Percentiles rank a stretch among this genome's conserved stretches.
These are phyloP conservation scores for Trichosphaerium sp. DNA, from an alignment of 78 protist genomes.

Conservation along the genomic window DNA sequence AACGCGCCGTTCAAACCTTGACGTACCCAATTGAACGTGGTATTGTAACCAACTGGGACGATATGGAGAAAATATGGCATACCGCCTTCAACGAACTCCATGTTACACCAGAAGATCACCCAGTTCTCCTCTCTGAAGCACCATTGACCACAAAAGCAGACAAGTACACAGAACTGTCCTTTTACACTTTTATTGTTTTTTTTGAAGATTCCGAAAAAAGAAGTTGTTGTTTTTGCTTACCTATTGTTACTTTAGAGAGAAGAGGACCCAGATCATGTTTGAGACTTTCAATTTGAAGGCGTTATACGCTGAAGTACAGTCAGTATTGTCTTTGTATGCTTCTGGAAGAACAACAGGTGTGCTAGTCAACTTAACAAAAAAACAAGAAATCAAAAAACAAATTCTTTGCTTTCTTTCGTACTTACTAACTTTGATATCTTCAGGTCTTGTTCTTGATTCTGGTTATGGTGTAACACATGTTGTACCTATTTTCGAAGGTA, in stretches of 20 bases:
- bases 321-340: conserved; percentile 73
- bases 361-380: too few species aligned
- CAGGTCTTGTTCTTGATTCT: too few species aligned
- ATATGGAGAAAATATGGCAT: conserved; percentile 29
- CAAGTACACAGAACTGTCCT: too few species aligned
- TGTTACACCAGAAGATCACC: conserved; percentile 64
- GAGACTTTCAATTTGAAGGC: conserved; percentile 83
- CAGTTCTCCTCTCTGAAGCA: conserved; percentile 81
- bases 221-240: too few species aligned
- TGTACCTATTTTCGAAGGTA: conserved; percentile 79
- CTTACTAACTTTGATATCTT: too few species aligned
- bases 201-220: too few species aligned
- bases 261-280: conserved; percentile 83
- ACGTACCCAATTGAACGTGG: conserved; percentile 42
- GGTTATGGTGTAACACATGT: conserved; percentile 70
- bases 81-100: conserved; percentile 16
- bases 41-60: conserved; percentile 57
- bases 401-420: too few species aligned
- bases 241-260: too few species aligned
- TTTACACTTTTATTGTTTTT: too few species aligned
- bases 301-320: conserved; percentile 62
- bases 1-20: conserved; percentile 39
- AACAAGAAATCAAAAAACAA: too few species aligned
- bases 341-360: conserved; percentile 80
- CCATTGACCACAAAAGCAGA: too few species aligned